Base-by-base conservation (phyloP, 1,284 basidiomycete genomes). In the Trichosporon sp. region DNA sequence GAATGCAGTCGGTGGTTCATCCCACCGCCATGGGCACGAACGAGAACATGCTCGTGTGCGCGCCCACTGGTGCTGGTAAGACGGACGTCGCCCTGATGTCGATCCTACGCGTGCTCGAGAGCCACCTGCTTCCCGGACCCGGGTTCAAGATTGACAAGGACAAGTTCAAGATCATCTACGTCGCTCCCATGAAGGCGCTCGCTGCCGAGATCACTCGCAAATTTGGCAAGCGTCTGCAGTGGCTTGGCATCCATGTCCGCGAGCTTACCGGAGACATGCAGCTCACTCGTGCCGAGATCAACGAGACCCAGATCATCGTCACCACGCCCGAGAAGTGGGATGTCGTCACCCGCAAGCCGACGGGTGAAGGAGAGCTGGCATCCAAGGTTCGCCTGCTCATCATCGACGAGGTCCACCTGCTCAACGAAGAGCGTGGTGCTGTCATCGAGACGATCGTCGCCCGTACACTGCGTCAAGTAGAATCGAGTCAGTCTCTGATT, bases 301-400 rank as follows among this genome's bases (percentile, higher is more conserved):
- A 89, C 3, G 89, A 92, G 78, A 99, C 96, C 14, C 96, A 99
- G 76, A 91, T 99, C 64, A 98, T 99, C 67, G 94, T 99, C 11
- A 99, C 96, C 0, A 99, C 96, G 0, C 96, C 96, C 0, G 96
- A 99, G 78, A 99, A 99, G 80, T 99, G 96, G 96, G 96, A 99
- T 72, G 96, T 99, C 0, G 96, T 99, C 0, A 99, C 96, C 7
- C 85, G 96, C 65, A 99, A 97, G 77, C 94, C 95, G 0, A 93
- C 91, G 0, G 95, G 95, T 7, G 95, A 98, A 79, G 95, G 95
- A 13, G 95, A 98, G 77, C 83, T 99, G 25, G 92, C 92, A 19
- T 89, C 91, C 60, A 90, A 88, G 82, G 86, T 99, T 69, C 94
- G 94, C 74, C 84, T 99, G 16, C 84, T 99, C 40, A 98, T 99